Evolutionary conservation across 371 early-diverging fungal species (phyloP).

Genomic region (Mortierella sp.): DNA sequence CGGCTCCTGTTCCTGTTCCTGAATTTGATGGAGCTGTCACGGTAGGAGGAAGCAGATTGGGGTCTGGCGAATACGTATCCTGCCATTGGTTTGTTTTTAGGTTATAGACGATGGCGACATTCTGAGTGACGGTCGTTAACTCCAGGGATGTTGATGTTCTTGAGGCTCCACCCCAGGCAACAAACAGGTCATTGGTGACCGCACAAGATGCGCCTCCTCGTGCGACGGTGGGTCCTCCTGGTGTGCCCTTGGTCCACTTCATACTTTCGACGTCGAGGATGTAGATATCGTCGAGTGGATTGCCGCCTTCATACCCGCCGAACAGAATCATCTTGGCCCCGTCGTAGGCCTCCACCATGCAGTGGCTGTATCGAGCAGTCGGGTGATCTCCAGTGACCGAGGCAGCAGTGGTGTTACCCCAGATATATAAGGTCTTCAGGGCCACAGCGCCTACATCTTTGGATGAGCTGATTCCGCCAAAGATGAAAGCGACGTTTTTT

Average conservation of each 20-base stretch:
- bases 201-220: conserved; percentile 16
- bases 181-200: conserved; percentile 25
- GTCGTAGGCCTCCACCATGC: conserved; percentile 13
- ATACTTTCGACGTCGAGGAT: conserved; percentile 24
- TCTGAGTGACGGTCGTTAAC: background rate
- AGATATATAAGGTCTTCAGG: background rate
- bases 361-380: background rate
- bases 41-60: background rate
- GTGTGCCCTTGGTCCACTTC: conserved; percentile 27
- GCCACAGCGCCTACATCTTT: background rate
- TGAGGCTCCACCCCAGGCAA: conserved; percentile 28
- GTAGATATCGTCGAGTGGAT: conserved; percentile 18
- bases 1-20: too few relatives aligned
- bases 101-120: conserved; percentile 17
- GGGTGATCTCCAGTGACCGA: background rate
- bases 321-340: conserved; percentile 36
- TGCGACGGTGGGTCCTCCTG: background rate
- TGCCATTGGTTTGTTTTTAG: conserved; percentile 16
- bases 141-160: background rate
- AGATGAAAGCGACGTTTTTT: background rate
- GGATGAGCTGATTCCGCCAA: background rate
- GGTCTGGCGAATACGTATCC: background rate
- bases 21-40: too few relatives aligned
- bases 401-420: background rate
- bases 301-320: conserved; percentile 8